Base-by-base conservation (phyloP, 2,329 filamentous ascomycete genomes). In the Mycosphaerella arachidis region DNA sequence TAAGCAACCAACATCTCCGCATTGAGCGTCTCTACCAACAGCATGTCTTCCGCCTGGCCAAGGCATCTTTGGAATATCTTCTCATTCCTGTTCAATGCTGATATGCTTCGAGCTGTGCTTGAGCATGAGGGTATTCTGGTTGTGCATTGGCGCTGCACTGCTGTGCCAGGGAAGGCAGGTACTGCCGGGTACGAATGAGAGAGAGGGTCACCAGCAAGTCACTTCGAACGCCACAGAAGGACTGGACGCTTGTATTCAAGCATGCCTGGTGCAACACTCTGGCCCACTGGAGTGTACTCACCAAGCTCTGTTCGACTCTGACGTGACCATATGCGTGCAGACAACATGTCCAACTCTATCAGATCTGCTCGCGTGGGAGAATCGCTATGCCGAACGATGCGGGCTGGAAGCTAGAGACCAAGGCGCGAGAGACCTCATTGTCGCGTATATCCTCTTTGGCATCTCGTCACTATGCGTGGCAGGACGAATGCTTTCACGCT, bases 301-400 rank as follows among this genome's bases (percentile, higher is more conserved):
- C 51, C 9, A 62, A 18, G 30, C 59, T 20, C 20, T 62, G 31
- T 62, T 62, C 57, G 50, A 20, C 4, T 62, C 60, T 6, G 18
- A 46, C 24, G 30, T 59, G n/a, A 62, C 60, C 16, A 50, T 35
- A 31, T 62, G 60, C 35, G 54, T 62, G 29, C 60, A 57, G 54
- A 31, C 30, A 10, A 48, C 29, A 2, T 62, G 60, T 37, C 48
- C 54, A 1, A 54, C 54, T 6, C 57, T 62, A 12, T 24, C 56
- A 24, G 57, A 62, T 8, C 33, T 59, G n/a, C 50, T 62, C 29
- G 48, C 59, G 43, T 62, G 60, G 60, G 57, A 62, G 50, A 62
- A 56, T 27, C 48, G 56, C 27, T 59, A 62, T 53, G 60, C 60
- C 4, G 31, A 57, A 18, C 18, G 13, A 18, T 62, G 60, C 52